phyloP scores from a whole-genome alignment of 75 land plant species.

The Chamaecyparis obtusa region DNA sequence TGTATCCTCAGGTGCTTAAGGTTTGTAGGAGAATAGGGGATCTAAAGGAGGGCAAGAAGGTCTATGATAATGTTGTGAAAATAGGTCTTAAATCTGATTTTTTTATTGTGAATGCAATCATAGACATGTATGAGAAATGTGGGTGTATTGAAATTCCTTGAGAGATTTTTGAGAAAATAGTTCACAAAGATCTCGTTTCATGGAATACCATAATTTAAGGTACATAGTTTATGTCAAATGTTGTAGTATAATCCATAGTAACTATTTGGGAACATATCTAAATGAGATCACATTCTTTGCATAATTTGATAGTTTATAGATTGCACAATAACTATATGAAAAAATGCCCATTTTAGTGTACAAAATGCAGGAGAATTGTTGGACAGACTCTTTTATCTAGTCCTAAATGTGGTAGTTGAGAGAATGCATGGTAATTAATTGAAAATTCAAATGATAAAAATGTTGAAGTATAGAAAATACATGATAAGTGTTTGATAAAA shows the following conservation, averaged over 20 bases:
- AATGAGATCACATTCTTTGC: background rate
- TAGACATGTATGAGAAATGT: slow-evolving; percentile 22
- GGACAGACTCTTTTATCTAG: too few species aligned
- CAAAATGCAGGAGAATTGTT: background rate
- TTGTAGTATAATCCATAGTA: slow-evolving; percentile 3
- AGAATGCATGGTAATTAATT: too few species aligned
- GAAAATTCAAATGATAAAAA: too few species aligned
- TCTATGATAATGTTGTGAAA: slow-evolving; percentile 3
- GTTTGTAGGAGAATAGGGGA: slow-evolving; percentile 9
- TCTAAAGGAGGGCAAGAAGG: slow-evolving; percentile 13
- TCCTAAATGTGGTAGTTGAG: background rate
- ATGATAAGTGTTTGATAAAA: too few species aligned
- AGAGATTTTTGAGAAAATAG: slow-evolving; percentile 11
- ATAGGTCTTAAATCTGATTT: slow-evolving; percentile 12
- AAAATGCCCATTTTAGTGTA: background rate
- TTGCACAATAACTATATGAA: background rate
- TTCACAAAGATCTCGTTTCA: slow-evolving; percentile 11
- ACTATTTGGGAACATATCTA: background rate
- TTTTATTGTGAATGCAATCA: slow-evolving; percentile 14
- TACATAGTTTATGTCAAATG: background rate
- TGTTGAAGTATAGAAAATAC: too few species aligned
- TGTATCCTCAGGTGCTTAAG: slow-evolving; percentile 13
- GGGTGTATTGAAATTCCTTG: slow-evolving; percentile 10
- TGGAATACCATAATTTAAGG: slow-evolving; percentile 18
- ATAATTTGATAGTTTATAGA: background rate